Conservation (phyloP, 164 flowering plant genomes). For the Stephania yunnanensis region DNA sequence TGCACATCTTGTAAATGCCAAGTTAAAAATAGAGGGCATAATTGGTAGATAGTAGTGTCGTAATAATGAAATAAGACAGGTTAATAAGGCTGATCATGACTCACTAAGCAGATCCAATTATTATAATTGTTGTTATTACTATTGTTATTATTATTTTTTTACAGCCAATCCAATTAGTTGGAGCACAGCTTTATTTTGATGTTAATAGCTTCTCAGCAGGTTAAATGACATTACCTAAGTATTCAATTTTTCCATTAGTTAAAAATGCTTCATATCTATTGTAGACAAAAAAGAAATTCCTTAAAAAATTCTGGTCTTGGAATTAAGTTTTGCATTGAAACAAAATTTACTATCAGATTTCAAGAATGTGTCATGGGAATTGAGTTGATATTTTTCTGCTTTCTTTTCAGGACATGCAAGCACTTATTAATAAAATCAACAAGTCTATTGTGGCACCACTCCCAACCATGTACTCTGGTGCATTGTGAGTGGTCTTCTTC, state of each 20-base stretch:
- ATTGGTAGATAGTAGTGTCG: neutral
- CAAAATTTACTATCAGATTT: neutral
- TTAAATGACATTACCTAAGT: neutral
- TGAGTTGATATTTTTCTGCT: slow-evolving; percentile 5
- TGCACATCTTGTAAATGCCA: neutral
- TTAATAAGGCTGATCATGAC: no score
- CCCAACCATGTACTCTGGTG: slow-evolving; percentile 82
- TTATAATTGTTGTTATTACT: no score
- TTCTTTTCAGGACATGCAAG: slow-evolving; percentile 89
- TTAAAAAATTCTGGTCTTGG: neutral
- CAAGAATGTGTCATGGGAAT: neutral
- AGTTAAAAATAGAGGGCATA: neutral
- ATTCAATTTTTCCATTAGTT: neutral
- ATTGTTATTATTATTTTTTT: no score
- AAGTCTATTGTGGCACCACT: slow-evolving; percentile 92
- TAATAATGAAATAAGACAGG: neutral
- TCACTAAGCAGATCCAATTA: no score
- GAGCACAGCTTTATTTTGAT: neutral
- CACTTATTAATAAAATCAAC: slow-evolving; percentile 85
- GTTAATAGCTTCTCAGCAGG: neutral
- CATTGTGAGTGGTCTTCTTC: slow-evolving; percentile 60
- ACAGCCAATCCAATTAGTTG: neutral
- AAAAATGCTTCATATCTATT: neutral
- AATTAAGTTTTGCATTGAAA: neutral
- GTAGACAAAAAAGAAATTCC: neutral